These are phyloP conservation scores for Solanum neorickii DNA, from an alignment of 257 asterid species.

Conservation along the genomic window DNA sequence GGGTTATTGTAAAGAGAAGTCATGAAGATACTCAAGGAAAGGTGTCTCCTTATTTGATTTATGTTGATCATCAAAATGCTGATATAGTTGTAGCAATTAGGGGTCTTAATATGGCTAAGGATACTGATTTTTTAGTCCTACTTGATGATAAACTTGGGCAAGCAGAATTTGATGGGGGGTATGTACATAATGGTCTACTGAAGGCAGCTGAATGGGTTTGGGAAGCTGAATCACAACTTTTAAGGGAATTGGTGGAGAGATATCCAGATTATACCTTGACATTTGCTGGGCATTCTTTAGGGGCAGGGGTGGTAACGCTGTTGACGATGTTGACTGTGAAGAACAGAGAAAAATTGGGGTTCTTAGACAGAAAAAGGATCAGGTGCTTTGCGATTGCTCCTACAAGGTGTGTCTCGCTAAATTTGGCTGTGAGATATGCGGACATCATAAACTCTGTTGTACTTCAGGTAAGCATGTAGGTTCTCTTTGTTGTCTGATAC, in stretches of 20 bases:
- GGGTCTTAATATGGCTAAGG: constrained; percentile 83
- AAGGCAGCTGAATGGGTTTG: constrained; percentile 85
- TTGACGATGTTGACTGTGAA: constrained; percentile 71
- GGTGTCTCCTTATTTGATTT: constrained; percentile 80
- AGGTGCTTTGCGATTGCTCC: constrained; percentile 97
- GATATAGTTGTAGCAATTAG: constrained; percentile 72
- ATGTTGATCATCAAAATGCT: constrained; percentile 58
- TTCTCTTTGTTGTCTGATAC: not conserved
- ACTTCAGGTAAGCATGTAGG: constrained; percentile 59
- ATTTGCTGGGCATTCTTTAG: constrained; percentile 87
- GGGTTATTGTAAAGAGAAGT: constrained; percentile 50
- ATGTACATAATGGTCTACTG: constrained; percentile 78
- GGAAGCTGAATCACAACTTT: constrained; percentile 45
- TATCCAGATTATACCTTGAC: constrained; percentile 59
- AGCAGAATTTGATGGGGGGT: constrained; percentile 86
- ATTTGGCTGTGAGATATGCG: constrained; percentile 92
- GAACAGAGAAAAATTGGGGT: constrained; percentile 60
- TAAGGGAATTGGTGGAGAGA: constrained; percentile 47
- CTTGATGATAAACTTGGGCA: constrained; percentile 89
- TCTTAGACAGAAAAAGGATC: constrained; percentile 65
- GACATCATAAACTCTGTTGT: constrained; percentile 89
- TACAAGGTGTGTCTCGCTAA: constrained; percentile 84
- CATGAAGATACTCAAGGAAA: constrained; percentile 45
- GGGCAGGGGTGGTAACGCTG: constrained; percentile 89
- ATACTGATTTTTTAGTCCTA: constrained; percentile 62